Base-by-base conservation (phyloP, 2,329 filamentous ascomycete species). In the Phoma herbarum region DNA sequence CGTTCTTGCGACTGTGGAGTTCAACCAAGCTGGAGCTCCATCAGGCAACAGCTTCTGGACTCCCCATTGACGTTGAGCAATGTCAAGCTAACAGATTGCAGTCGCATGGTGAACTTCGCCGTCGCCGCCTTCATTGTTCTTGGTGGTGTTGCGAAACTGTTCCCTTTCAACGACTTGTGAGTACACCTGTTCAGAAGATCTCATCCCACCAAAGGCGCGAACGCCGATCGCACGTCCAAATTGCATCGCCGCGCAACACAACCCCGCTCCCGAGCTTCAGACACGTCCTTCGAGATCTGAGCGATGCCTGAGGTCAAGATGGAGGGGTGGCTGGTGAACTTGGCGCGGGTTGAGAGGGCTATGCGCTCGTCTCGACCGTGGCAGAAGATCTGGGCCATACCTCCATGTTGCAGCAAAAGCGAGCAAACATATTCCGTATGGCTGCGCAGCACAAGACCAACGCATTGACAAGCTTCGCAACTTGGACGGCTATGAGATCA, bases 101-200 rank as follows among this genome's bases (percentile, higher is more conserved):
- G 95, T 83, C 95, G 95, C 75, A 88, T 98, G 75, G 91, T 96
- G 78, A 99, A 99, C 85, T 84, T 99, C 79, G 91, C 83, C 71
- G 88, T 96, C 64, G 95, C 89, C 71, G 89, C 89, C 68, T 85
- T 97, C 67, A 96, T 97, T 88, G 83, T 96, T 46, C 83, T 97
- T 46, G 94, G 93, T 66, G 94, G 93, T 71, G 84, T 93, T 73
- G 84, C 83, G 63, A 88, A 91, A 74, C 88, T 93, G 81, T 90
- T 91, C 75, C 75, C 80, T 23, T 70, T 75, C 57, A 66, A 72
- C 60, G 70, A 74, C 60, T 73, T 77, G 71, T 76, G 72, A 75
- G 69, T 76, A 59, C 56, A 59, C 50, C 56, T 59, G 56, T 59
- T 54, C 33, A 45, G 50, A 59, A 29, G 31, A 46, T 46, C 43